A percentile compares a stretch with the other conserved stretches of the same genome.
phyloP scores from a whole-genome alignment of 306 rosid species.

The Mimosa pudica region DNA sequence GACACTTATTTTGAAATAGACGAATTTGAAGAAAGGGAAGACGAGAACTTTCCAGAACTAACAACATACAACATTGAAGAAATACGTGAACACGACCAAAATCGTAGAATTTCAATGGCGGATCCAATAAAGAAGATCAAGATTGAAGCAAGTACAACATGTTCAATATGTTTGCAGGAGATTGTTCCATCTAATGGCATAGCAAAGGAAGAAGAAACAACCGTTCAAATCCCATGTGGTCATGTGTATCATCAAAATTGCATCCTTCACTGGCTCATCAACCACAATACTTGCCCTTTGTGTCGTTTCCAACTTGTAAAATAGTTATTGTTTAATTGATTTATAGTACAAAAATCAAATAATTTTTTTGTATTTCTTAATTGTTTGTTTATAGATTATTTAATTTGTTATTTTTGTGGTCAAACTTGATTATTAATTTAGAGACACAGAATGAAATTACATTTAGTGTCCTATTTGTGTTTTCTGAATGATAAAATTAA shows the following conservation, averaged over 20 bases:
- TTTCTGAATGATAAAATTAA: no score
- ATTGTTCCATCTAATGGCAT: not conserved
- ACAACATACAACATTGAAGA: not conserved
- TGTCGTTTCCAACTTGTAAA: not conserved
- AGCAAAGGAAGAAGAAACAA: not conserved
- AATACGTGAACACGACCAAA: no score
- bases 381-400: no score
- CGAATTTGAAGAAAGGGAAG: not conserved
- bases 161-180: not conserved
- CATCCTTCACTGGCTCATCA: not conserved
- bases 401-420: no score
- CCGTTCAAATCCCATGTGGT: not conserved
- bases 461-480: no score
- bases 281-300: not conserved
- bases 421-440: no score
- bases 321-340: not conserved
- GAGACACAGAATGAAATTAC: no score
- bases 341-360: not conserved
- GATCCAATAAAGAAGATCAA: not conserved
- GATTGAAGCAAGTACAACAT: not conserved
- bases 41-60: not conserved
- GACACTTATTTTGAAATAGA: not conserved
- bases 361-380: no score
- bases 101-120: not conserved
- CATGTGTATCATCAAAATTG: not conserved